phyloP scores from a whole-genome alignment of 179 eudicot genomes.

The Nepenthes alata region DNA sequence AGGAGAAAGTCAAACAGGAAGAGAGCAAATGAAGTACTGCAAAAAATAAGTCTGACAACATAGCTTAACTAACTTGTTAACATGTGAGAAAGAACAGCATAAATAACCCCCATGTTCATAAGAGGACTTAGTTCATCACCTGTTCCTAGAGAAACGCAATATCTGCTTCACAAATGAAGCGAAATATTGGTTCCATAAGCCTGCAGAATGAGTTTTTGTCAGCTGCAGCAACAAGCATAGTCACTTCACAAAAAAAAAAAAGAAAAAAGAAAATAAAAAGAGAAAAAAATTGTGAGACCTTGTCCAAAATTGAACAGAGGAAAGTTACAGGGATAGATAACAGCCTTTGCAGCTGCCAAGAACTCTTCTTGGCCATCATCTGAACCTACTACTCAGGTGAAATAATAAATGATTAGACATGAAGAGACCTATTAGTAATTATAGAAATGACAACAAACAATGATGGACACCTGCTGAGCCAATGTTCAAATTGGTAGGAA shows the following conservation, averaged over 20 bases:
- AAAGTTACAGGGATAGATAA: slow-evolving; percentile 33
- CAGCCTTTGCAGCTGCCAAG: slow-evolving; percentile 55
- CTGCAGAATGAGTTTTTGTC: slow-evolving; percentile 50
- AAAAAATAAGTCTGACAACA: too few relatives aligned
- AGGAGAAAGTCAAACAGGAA: too few relatives aligned
- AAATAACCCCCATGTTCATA: too few relatives aligned
- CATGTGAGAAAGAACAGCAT: too few relatives aligned
- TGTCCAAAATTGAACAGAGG: neutral
- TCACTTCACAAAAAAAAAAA: neutral
- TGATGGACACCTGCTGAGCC: neutral
- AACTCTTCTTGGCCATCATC: slow-evolving; percentile 65
- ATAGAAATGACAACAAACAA: neutral
- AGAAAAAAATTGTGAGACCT: neutral
- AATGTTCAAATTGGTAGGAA: neutral
- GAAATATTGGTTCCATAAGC: slow-evolving; percentile 48
- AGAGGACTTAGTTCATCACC: slow-evolving; percentile 15
- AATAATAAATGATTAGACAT: neutral
- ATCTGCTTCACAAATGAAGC: slow-evolving; percentile 44
- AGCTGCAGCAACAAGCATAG: slow-evolving; percentile 24
- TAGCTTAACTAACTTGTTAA: too few relatives aligned
- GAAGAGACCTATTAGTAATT: neutral
- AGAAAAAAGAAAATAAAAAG: neutral
- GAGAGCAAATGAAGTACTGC: too few relatives aligned
- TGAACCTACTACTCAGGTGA: slow-evolving; percentile 22
- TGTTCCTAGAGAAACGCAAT: slow-evolving; percentile 40